These are phyloP conservation scores for Fusarium paranaense DNA, from an alignment of 2,329 filamentous ascomycete species.

Conservation along the genomic window DNA sequence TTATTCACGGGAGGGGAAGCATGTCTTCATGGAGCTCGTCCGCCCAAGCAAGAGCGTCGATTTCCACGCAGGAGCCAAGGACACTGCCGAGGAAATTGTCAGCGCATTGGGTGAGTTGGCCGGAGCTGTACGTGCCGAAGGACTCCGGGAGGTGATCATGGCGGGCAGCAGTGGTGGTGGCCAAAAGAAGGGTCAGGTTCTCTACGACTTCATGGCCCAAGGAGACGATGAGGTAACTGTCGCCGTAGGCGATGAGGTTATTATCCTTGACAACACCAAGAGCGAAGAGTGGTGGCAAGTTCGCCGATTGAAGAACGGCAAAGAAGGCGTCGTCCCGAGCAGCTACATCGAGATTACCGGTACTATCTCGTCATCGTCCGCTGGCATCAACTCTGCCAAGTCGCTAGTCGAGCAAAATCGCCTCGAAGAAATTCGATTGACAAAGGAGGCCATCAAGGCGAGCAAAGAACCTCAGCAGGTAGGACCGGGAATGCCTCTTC, in stretches of 20 bases:
- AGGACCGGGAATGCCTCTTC: conserved; percentile 81
- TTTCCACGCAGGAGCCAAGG: conserved; percentile 96
- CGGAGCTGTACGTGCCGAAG: conserved; percentile 85
- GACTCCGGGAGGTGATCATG: conserved; percentile 85
- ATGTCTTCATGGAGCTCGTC: conserved; percentile 94
- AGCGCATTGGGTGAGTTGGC: conserved; percentile 88
- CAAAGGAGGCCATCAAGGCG: conserved; percentile 80
- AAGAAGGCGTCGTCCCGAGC: conserved; percentile 95
- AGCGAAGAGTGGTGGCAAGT: conserved; percentile 99
- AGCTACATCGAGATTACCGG: conserved; percentile 94
- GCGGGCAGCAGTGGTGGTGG: conserved; percentile 63
- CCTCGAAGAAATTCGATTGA: conserved; percentile 84
- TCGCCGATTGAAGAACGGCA: conserved; percentile 87
- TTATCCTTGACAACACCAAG: conserved; percentile 88
- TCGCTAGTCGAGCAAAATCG: conserved; percentile 82
- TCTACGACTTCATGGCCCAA: conserved; percentile 97
- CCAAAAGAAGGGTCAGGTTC: conserved; percentile 83
- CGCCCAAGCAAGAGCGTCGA: conserved; percentile 94
- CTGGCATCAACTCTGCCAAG: conserved; percentile 63
- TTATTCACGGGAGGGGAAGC: conserved; percentile 97
- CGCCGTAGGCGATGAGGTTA: conserved; percentile 87
- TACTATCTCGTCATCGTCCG: conserved; percentile 63
- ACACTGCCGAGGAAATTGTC: conserved; percentile 95
- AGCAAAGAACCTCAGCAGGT: conserved; percentile 71
- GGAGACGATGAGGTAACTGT: conserved; percentile 97